phyloP scores from a whole-genome alignment of 2,329 filamentous ascomycete species.

The Tricladium varicosporioides region DNA sequence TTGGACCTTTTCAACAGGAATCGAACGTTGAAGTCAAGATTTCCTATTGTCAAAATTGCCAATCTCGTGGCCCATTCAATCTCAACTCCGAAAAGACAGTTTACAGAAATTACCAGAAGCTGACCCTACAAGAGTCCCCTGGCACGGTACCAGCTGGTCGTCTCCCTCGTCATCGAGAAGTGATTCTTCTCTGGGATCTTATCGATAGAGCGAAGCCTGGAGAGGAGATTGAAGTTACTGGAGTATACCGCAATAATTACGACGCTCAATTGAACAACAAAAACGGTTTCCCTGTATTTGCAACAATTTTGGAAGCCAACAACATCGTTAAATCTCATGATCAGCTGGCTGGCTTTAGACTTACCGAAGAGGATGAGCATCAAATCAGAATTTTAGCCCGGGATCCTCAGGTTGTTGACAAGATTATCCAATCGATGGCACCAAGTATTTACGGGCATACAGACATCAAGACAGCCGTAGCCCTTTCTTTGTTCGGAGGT shows the following conservation, averaged over 20 bases:
- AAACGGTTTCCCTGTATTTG: slow-evolving; percentile 97
- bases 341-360: slow-evolving; percentile 90
- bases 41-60: slow-evolving; percentile 93
- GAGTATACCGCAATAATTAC: slow-evolving; percentile 97
- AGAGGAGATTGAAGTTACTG: slow-evolving; percentile 95
- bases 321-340: slow-evolving; percentile 97
- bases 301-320: slow-evolving; percentile 95
- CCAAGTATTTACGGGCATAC: slow-evolving; percentile 96
- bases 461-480: slow-evolving; percentile 96
- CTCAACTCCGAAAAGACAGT: slow-evolving; percentile 97
- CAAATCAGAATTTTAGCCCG: slow-evolving; percentile 83
- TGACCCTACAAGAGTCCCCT: slow-evolving; percentile 94
- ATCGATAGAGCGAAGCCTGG: slow-evolving; percentile 97
- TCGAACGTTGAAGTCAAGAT: slow-evolving; percentile 96
- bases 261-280: slow-evolving; percentile 97
- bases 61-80: slow-evolving; percentile 90
- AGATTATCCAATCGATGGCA: slow-evolving; percentile 88
- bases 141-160: slow-evolving; percentile 95
- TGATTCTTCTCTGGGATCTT: slow-evolving; percentile 93
- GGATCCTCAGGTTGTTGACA: slow-evolving; percentile 89
- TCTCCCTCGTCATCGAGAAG: slow-evolving; percentile 87
- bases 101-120: slow-evolving; percentile 97
- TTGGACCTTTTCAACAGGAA: slow-evolving; percentile 97
- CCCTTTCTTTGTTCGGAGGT: slow-evolving; percentile 90
- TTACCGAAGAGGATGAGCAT: slow-evolving; percentile 93